These are phyloP conservation scores for Fusarium palustre DNA, from an alignment of 2,329 filamentous ascomycete species.

Conservation along the genomic window DNA sequence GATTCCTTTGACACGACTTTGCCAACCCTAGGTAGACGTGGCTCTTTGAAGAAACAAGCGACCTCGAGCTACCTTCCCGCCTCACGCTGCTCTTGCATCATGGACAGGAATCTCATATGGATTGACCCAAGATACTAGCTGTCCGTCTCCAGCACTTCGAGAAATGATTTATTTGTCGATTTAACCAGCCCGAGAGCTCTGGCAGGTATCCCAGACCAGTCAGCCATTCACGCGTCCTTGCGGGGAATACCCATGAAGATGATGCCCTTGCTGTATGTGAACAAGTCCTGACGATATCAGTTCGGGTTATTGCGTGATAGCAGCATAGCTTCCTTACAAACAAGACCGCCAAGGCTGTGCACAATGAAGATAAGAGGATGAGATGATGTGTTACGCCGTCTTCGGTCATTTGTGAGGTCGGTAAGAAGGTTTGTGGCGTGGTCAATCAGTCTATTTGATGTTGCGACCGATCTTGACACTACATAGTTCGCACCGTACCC, in stretches of 20 bases:
- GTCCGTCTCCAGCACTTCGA: conserved; percentile 46
- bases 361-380: conserved; percentile 4
- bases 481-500: conserved; percentile 56
- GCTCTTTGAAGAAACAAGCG: conserved; percentile 28
- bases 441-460: conserved; percentile 43
- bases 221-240: conserved; percentile 51
- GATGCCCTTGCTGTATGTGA: conserved; percentile 46
- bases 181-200: conserved; percentile 48
- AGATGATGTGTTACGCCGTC: conserved; percentile 19
- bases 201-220: conserved; percentile 51
- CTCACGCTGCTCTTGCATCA: conserved; percentile 2
- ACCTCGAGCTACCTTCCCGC: neutral
- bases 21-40: conserved; percentile 19
- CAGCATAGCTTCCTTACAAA: conserved; percentile 54
- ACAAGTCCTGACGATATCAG: conserved; percentile 46
- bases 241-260: conserved; percentile 56
- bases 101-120: conserved; percentile 28
- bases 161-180: conserved; percentile 48
- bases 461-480: conserved; percentile 22
- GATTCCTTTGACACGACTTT: conserved; percentile 50
- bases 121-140: conserved; percentile 43
- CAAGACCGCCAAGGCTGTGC: conserved; percentile 56
- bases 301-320: conserved; percentile 50
- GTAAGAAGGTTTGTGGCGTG: too few relatives aligned
- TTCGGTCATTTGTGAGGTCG: conserved; percentile 4